Evolutionary conservation across 2,329 filamentous ascomycete genomes (phyloP), one percentile per base, ranked within the genome.

Genomic region (Pestalotiopsis fici): DNA sequence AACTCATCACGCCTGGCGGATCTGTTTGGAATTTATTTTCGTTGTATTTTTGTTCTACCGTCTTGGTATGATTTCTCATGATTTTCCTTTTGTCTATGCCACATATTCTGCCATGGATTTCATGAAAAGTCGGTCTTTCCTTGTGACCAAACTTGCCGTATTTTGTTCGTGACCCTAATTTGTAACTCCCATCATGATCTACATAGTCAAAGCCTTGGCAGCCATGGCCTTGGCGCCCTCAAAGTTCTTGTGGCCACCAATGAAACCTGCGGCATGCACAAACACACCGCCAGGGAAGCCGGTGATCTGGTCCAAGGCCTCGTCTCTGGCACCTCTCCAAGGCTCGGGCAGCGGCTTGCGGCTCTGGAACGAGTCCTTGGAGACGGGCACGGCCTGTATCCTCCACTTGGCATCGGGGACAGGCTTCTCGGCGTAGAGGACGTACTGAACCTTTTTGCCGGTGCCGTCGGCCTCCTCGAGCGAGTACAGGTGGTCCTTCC

Each of bases 401-500:
- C 96, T 90, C 96, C 96, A 98, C 82, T 96, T 97, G 76, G 91
- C 86, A 71, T 88, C 91, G 59, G 90, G 88, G 57, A 87, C 85
- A 31, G 90, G 87, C 75, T 88, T 93, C 83, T 99, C 95, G 0
- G 94, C 92, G 81, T 98, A 98, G 28, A 98, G 84, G 15, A 97
- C 95, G 77, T 98, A 98, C 63, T 95, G 85, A 3, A 95, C 90
- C 31, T 78, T 75, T 65, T 75, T 71, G 7, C 21, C 35, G 12
- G 7, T 39, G 74, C 72, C 76, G 66, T 78, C 82, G 23, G 80
- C 75, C 73, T 86, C 86, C 82, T 99, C 96, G 31, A 98, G 87
- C 21, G 87, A 90, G 83, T 97, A 98, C 21, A 99, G 86, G 79
- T 99, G 96, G 76, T 98, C 95, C 79, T 97, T 96, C 96, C 96